Conservation (phyloP, 257 asterid genomes). For the Jacaranda mimosifolia region DNA sequence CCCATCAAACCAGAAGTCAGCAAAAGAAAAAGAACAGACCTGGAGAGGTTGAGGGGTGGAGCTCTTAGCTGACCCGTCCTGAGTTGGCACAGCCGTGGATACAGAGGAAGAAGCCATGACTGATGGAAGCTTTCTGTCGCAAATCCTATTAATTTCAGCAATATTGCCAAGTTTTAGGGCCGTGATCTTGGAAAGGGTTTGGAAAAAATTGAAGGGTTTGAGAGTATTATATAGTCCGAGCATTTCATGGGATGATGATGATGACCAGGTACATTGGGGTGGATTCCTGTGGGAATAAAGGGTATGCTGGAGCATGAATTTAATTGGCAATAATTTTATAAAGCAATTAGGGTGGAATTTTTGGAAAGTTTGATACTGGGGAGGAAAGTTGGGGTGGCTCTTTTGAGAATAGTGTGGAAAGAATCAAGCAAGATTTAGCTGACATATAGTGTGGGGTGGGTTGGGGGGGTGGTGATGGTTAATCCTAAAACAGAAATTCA, state of each 20-base stretch:
- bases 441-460: too few species aligned
- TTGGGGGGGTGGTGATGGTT: too few species aligned
- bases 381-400: too few species aligned
- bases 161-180: neutral
- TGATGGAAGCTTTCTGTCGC: conserved; percentile 30
- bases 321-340: neutral
- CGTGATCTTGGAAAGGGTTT: neutral
- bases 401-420: too few species aligned
- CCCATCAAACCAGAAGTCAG: neutral
- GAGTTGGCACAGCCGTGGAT: conserved; percentile 36
- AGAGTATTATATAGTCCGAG: neutral
- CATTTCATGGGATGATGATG: conserved; percentile 40
- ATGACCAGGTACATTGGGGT: conserved; percentile 47
- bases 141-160: conserved; percentile 14
- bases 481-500: too few species aligned
- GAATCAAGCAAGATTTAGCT: too few species aligned
- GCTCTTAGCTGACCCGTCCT: conserved; percentile 32
- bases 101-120: conserved; percentile 53
- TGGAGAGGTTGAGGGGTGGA: conserved; percentile 50
- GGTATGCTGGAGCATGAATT: neutral
- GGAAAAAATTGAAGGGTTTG: conserved; percentile 31
- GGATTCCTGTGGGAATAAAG: too few species aligned
- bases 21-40: conserved; percentile 40
- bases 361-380: too few species aligned
- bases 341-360: neutral